These are phyloP conservation scores for Aspergillus nomiae DNA, from an alignment of 2,329 filamentous ascomycete genomes.

Conservation along the genomic window DNA sequence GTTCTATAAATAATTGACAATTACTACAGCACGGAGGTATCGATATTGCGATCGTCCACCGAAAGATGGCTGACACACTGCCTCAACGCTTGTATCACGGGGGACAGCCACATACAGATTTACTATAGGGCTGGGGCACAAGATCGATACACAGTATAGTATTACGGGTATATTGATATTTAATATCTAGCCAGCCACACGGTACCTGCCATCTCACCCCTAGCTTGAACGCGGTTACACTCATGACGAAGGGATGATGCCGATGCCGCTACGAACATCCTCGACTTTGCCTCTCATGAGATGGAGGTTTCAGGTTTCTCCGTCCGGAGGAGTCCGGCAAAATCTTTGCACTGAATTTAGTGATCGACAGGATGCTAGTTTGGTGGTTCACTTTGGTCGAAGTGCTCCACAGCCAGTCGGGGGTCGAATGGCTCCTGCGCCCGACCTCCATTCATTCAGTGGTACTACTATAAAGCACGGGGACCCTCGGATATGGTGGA, in stretches of 20 bases:
- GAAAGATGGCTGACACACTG: neutral
- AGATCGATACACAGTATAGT: neutral
- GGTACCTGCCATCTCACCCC: neutral
- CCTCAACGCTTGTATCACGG: neutral
- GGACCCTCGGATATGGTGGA: neutral
- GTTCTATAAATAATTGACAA: conserved; percentile 8
- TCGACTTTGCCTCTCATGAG: neutral
- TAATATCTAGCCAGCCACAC: neutral
- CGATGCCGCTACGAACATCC: too few species aligned
- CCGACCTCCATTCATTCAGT: neutral
- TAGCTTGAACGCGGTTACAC: neutral
- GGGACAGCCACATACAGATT: neutral
- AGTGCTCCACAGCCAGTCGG: conserved; percentile 1
- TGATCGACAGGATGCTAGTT: conserved; percentile 9
- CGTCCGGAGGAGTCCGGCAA: neutral
- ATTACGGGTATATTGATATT: neutral
- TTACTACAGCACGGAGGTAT: neutral
- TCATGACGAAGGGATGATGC: conserved; percentile 2
- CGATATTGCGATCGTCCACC: conserved; percentile 8
- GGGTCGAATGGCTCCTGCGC: neutral
- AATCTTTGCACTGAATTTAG: conserved; percentile 2
- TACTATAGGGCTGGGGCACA: neutral
- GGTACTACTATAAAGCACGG: neutral
- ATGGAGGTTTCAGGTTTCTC: neutral
- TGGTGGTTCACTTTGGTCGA: neutral